A percentile compares a stretch with the other conserved stretches of the same genome.
These are phyloP conservation scores for Cladosporium phlei DNA, from an alignment of 2,329 filamentous ascomycete species.

Conservation along the genomic window DNA sequence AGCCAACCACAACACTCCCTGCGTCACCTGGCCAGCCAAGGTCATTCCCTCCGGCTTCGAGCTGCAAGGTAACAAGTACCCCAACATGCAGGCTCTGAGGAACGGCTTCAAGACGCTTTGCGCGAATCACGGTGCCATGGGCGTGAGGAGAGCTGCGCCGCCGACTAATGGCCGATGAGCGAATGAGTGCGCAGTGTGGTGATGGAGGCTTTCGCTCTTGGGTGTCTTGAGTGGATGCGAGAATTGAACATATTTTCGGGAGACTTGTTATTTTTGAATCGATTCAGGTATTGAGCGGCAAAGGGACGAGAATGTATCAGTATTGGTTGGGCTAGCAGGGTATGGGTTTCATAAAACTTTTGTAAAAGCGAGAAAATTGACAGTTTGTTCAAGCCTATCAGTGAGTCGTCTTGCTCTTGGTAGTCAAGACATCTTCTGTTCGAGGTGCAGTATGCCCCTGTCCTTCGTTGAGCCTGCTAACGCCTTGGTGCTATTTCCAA, in stretches of 20 bases:
- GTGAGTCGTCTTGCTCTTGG: no score
- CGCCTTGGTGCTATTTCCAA: no score
- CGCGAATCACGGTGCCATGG: conserved; percentile 25
- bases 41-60: conserved; percentile 92
- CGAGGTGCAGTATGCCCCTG: no score
- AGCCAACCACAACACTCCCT: conserved; percentile 67
- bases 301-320: conserved; percentile 4
- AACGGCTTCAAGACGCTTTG: conserved; percentile 95
- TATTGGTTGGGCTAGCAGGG: conserved; percentile 3
- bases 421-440: no score
- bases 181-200: not conserved
- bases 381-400: no score
- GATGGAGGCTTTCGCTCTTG: not conserved
- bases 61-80: conserved; percentile 81
- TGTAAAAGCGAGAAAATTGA: conserved; percentile 1
- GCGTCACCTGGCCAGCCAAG: conserved; percentile 79
- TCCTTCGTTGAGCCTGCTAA: no score
- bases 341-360: not conserved
- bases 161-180: conserved; percentile 6
- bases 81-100: conserved; percentile 89
- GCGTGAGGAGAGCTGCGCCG: conserved; percentile 5
- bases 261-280: not conserved
- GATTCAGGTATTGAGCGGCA: no score
- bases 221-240: not conserved
- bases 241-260: no score